Evolutionary conservation across 2,329 filamentous ascomycete species (phyloP), one percentile per base, ranked within the genome.

Genomic region (Corynespora cassiicola): DNA sequence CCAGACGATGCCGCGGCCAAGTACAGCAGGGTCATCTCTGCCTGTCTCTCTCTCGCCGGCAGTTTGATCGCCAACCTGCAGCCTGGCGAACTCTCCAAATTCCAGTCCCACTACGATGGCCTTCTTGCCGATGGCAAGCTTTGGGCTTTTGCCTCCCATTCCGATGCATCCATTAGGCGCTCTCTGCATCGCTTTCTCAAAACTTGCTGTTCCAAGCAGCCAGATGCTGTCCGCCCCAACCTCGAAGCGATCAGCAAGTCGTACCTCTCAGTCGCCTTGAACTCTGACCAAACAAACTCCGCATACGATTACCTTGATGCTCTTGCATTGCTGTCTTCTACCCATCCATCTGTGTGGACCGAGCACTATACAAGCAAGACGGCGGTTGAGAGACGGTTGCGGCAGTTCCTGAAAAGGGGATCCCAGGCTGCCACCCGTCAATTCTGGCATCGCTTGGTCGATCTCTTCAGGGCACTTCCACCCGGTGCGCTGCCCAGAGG

Each of bases 1-100:
- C 72, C 81, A 7, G 92, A 97, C 52, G 94, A 99, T 63, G 85
- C 90, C 4, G 81, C 90, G 51, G 81, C 87, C 12, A 96, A 96
- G 56, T 94, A 95, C 70, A 81, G 84, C 45, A 81, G 94, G 30
- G 90, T 96, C 4, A 76, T 82, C n/a, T 77, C 79, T 2, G 80
- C 81, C 6, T 80, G 76, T 36, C 67, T 84, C 17, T 65, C 77
- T 17, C 67, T 83, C 11, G 70, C 85, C 14, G 75, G 74, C 11
- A 76, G 77, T 38, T 66, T 86, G 18, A 53, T 86, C 45, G 54
- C 65, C 6, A 68, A 68, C 39, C 54, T 76, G 14, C 45, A 64
- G 10, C 25, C 56, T 0, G 68, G 72, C 21, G 85, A 88, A 23
- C 67, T 86, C 3, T 71, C 77, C 9, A 86, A 85, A 54, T 75